Base-by-base conservation (phyloP, 2,329 filamentous ascomycete species). In the Talaromyces pinophilus region DNA sequence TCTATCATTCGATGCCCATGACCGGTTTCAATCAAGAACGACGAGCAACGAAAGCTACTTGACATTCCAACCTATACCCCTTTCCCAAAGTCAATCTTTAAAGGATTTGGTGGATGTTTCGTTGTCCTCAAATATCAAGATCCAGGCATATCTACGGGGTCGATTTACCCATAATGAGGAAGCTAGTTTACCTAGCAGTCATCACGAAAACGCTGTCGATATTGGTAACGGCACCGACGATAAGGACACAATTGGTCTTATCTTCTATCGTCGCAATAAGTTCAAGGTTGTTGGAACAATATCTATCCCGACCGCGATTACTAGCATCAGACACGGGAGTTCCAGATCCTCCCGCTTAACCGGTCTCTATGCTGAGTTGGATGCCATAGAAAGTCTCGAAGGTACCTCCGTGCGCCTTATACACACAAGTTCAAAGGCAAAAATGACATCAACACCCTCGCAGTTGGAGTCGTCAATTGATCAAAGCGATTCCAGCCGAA, bases 211-310 rank as follows among this genome's bases (percentile, higher is more conserved):
- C 7, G 40, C 35, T 10, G 7, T 22, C 17, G 60, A 63, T 3
- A 22, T 48, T 46, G 28, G 30, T 11, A 50, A 44, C 28, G 17
- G 48, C 30, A 30, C 35, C 11, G 19, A 40, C 15, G 52, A 62
- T 8, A 48, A 57, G 48, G 64, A 66, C 38, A 61, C 42, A n/a
- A 30, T 63, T 5, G 64, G 61, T 40, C 35, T 66, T 25, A 66
- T 66, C 19, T 66, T 66, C 46, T 66, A 66, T 44, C 59, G 64
- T 25, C 59, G 64, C 10, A 66, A 66, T 8, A 66, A 66, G 25
- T 66, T 66, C 52, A 66, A 66, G 15, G 64, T 66, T n/a, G 22
- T 63, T 22, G 64, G 64, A 28, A 63, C 59, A 22, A 52, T 66
- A n/a, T 62, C 44, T 17, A 33, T 66, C 3, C 60, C 60, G n/a